These are phyloP conservation scores for Mucor sp. DNA, from an alignment of 371 early-diverging fungal species.

Conservation along the genomic window DNA sequence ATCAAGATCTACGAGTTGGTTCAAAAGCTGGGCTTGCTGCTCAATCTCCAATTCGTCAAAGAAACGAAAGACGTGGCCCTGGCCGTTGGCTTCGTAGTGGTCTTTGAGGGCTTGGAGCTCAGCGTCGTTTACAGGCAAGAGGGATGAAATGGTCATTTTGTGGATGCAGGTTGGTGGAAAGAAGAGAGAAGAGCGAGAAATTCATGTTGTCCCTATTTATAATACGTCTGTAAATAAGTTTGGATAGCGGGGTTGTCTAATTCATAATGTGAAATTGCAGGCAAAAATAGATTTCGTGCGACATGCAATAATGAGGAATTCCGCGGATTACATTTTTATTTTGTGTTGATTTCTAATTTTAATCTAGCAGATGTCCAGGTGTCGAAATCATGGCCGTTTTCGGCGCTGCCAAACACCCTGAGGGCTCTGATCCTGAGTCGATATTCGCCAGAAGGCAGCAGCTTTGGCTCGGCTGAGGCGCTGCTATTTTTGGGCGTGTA, in stretches of 20 bases:
- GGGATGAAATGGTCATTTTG: constrained; percentile 28
- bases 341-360: constrained; percentile 6
- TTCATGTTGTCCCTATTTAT: constrained; percentile 21
- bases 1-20: constrained; percentile 76
- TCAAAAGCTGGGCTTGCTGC: constrained; percentile 61
- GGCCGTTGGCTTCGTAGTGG: constrained; percentile 75
- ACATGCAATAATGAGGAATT: not conserved
- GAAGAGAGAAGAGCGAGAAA: constrained; percentile 7
- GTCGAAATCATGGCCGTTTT: constrained; percentile 22
- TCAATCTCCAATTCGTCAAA: constrained; percentile 67
- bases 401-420: constrained; percentile 21
- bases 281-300: constrained; percentile 3
- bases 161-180: constrained; percentile 5
- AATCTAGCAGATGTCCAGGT: constrained; percentile 30
- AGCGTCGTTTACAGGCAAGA: constrained; percentile 27
- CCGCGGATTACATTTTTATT: constrained; percentile 11
- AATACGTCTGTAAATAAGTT: constrained; percentile 10
- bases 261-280: constrained; percentile 2
- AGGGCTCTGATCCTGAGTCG: constrained; percentile 20
- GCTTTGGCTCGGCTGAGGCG: constrained; percentile 2
- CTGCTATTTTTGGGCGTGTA: constrained; percentile 22
- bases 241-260: constrained; percentile 9
- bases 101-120: constrained; percentile 58
- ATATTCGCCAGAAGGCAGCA: constrained; percentile 19
- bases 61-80: constrained; percentile 89